These are phyloP conservation scores for Raffaelea albimanens DNA, from an alignment of 2,329 filamentous ascomycete genomes.

Conservation along the genomic window DNA sequence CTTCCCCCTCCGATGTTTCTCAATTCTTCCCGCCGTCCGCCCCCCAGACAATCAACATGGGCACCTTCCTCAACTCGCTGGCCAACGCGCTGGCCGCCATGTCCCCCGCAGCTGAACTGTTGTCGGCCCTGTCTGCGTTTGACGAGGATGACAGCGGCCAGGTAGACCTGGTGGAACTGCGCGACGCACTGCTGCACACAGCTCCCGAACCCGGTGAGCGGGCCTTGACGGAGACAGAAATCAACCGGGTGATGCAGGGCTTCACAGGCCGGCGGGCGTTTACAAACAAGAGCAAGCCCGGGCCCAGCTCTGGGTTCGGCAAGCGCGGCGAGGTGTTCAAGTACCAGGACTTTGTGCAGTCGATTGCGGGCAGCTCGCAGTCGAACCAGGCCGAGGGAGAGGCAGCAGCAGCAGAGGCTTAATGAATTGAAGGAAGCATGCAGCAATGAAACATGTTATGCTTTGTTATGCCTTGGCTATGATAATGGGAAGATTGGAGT, in stretches of 20 bases:
- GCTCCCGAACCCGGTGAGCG: constrained; percentile 63
- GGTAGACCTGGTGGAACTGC: constrained; percentile 72
- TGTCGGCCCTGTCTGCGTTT: constrained; percentile 88
- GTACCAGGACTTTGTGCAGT: constrained; percentile 84
- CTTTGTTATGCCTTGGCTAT: too few relatives aligned
- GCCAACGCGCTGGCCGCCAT: constrained; percentile 65
- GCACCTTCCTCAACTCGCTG: constrained; percentile 75
- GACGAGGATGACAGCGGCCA: constrained; percentile 94
- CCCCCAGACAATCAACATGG: constrained; percentile 68
- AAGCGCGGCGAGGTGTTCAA: constrained; percentile 82
- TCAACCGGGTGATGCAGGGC: constrained; percentile 78
- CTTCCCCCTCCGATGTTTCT: constrained; percentile 60
- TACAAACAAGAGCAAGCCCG: constrained; percentile 52
- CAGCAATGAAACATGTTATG: too few relatives aligned
- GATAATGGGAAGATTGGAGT: too few relatives aligned
- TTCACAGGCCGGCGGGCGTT: constrained; percentile 82
- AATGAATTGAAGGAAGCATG: too few relatives aligned
- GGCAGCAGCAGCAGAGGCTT: constrained; percentile 11
- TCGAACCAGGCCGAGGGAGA: constrained; percentile 2
- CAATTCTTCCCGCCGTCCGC: constrained; percentile 71
- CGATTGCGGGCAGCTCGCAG: constrained; percentile 41
- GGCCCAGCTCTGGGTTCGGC: constrained; percentile 30
- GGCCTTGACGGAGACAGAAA: constrained; percentile 58
- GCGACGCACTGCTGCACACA: constrained; percentile 74
- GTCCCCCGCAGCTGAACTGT: constrained; percentile 68